These are phyloP conservation scores for Triticum urartu DNA, from an alignment of 176 grass and related monocot genomes.

Conservation along the genomic window DNA sequence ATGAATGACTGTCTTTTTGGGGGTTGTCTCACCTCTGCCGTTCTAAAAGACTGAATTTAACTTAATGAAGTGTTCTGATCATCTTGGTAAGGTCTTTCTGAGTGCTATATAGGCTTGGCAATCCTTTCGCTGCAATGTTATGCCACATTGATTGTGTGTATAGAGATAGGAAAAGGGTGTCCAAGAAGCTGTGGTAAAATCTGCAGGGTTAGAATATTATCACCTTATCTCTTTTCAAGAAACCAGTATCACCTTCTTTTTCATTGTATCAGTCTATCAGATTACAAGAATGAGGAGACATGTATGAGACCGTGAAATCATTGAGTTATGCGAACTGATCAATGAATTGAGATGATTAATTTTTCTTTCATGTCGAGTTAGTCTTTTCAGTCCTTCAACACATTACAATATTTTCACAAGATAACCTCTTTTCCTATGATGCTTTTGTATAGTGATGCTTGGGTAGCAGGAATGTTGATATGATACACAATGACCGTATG, in stretches of 20 bases:
- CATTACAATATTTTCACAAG: neutral
- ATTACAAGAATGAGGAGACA: neutral
- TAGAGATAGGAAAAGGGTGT: slow-evolving; percentile 4
- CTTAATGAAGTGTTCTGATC: neutral
- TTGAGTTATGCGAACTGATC: neutral
- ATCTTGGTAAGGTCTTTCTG: neutral
- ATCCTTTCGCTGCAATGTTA: neutral
- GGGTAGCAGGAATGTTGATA: slow-evolving; percentile 6
- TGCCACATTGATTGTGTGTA: neutral
- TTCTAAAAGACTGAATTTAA: neutral
- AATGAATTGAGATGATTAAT: slow-evolving; percentile 21
- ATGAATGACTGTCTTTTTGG: neutral
- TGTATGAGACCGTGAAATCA: neutral
- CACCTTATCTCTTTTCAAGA: neutral
- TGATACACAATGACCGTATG: neutral
- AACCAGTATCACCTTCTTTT: slow-evolving; percentile 1
- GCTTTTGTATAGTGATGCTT: slow-evolving; percentile 17
- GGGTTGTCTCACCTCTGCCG: neutral
- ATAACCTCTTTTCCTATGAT: slow-evolving; percentile 2
- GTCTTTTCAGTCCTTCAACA: neutral
- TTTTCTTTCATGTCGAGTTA: neutral
- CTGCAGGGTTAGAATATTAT: neutral
- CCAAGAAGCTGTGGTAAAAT: neutral
- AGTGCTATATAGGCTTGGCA: neutral
- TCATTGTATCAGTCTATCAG: neutral